A percentile compares a stretch with the other conserved stretches of the same genome.
Evolutionary conservation across 2,329 filamentous ascomycete species (phyloP).

Genomic region (Helotiales sp.): DNA sequence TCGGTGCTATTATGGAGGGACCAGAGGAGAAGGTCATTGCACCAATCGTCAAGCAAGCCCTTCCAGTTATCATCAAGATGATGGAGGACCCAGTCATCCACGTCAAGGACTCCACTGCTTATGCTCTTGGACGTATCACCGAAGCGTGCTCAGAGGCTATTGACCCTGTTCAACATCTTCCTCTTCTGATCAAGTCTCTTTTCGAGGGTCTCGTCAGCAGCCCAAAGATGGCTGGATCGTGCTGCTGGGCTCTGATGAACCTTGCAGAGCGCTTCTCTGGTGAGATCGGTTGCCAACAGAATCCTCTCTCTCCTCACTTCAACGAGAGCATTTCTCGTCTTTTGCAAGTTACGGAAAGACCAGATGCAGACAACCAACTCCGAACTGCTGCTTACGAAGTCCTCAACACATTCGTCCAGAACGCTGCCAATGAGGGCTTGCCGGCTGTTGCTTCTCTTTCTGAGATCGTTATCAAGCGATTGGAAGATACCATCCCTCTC

Average conservation of each 20-base stretch:
- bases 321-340: conserved; percentile 87
- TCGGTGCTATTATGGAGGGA: conserved; percentile 98
- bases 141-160: conserved; percentile 92
- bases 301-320: conserved; percentile 90
- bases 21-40: conserved; percentile 91
- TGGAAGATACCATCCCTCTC: conserved; percentile 88
- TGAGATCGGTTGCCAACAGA: conserved; percentile 76
- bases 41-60: conserved; percentile 92
- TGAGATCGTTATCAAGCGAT: conserved; percentile 85
- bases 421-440: conserved; percentile 85
- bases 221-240: conserved; percentile 96
- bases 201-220: conserved; percentile 90
- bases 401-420: conserved; percentile 90
- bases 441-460: conserved; percentile 80
- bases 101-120: conserved; percentile 95
- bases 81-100: conserved; percentile 90
- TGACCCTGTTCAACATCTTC: conserved; percentile 81
- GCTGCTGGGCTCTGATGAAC: conserved; percentile 99
- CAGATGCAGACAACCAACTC: conserved; percentile 83
- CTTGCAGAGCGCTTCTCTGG: conserved; percentile 93
- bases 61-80: conserved; percentile 86
- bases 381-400: conserved; percentile 97
- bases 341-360: conserved; percentile 81
- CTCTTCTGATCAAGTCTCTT: conserved; percentile 82
- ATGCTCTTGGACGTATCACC: conserved; percentile 93